Conservation (phyloP, 495 filamentous ascomycete genomes). For the Aspergillus nanangensis region DNA sequence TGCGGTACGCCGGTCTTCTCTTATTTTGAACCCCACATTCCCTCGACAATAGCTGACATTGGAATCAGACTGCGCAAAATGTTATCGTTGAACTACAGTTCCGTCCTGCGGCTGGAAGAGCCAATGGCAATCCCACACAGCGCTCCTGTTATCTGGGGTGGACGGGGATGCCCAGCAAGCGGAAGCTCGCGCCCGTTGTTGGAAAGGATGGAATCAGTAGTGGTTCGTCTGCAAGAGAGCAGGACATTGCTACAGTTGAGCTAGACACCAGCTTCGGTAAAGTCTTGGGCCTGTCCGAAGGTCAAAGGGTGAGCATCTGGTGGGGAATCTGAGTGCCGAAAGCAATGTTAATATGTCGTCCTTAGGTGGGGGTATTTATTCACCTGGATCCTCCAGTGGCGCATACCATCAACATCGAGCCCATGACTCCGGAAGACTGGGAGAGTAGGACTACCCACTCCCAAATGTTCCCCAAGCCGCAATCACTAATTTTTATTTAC, state of each 20-base stretch:
- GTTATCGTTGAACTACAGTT: conserved; percentile 86
- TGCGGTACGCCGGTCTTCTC: conserved; percentile 58
- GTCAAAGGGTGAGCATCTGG: conserved; percentile 68
- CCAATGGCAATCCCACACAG: conserved; percentile 42
- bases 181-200: conserved; percentile 67
- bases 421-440: conserved; percentile 92
- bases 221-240: conserved; percentile 55
- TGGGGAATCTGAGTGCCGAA: conserved; percentile 6
- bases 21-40: too few species aligned
- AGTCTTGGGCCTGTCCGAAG: conserved; percentile 74
- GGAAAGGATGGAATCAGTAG: conserved; percentile 66
- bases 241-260: conserved; percentile 73
- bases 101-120: conserved; percentile 38
- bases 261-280: conserved; percentile 86
- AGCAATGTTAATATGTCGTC: conserved; percentile 22
- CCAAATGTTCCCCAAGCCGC: neutral
- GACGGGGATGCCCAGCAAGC: conserved; percentile 95
- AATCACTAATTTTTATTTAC: conserved; percentile 5
- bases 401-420: conserved; percentile 93
- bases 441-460: conserved; percentile 52
- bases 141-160: conserved; percentile 84
- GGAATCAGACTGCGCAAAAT: conserved; percentile 79
- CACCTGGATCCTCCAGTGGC: conserved; percentile 87
- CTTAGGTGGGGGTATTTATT: conserved; percentile 60
- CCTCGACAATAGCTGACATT: conserved; percentile 5